Evolutionary conservation across 495 filamentous ascomycete genomes (phyloP), one percentile per base, ranked within the genome.

Genomic region (Hypoxylon rickii): DNA sequence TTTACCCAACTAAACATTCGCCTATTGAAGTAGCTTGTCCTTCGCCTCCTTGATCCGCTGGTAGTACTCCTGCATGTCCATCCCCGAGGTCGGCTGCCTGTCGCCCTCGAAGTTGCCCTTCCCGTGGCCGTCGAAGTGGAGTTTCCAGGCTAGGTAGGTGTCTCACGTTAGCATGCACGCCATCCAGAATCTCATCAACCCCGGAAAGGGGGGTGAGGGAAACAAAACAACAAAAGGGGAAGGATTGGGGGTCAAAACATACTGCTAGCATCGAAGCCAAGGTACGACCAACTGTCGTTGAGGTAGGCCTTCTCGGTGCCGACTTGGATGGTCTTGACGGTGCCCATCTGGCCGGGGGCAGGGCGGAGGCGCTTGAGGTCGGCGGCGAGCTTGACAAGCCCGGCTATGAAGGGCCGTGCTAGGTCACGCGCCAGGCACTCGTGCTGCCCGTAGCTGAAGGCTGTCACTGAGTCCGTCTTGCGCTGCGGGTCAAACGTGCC

Each of bases 211-310:
- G 24, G 10, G 24, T 29, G 4, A 29, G 24, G 5, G 24, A 5
- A 4, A n/a, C 24, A 29, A 34, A n/a, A 34, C 11, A 10, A 38
- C 3, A 38, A 13, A 4, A 38, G 13, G 2, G 13, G 34, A 18
- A 17, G 13, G 51, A 18, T 4, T 16, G 5, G 41, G 37, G 24
- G 19, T n/a, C n/a, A 0, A 21, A 61, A 65, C 51, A 65, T 71
- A 50, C 58, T 71, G 51, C 64, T 65, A 46, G 69, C 64, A 31
- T 73, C 71, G 42, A 69, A 72, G 20, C 58, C 59, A 16, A 73
- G 57, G 21, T 67, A 70, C n/a, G 67, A 70, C 71, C 71, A 73
- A 45, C 65, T 73, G 31, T 73, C 69, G 22, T 73, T 72, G 32
- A 73, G 64, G 49, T 67, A 71, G 22, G 58, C 56, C 49, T 67